Percentiles rank a stretch among this genome's conserved stretches.
Conservation (phyloP, 352 stramenopile species). For the Phytophthora podocarpi region DNA sequence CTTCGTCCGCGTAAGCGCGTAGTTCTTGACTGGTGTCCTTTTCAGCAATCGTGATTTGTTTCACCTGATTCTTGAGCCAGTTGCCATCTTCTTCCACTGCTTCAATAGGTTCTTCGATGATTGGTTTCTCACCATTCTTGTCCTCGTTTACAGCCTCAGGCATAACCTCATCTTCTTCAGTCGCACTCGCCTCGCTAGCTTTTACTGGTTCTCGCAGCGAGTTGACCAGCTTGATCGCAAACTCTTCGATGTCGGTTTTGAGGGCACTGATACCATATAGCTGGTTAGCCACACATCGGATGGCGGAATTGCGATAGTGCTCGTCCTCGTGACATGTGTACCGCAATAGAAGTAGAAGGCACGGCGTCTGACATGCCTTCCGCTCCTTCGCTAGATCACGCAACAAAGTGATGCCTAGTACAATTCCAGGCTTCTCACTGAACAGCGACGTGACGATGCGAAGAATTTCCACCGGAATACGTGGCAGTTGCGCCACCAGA, state of each 20-base stretch:
- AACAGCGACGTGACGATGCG: conserved; percentile 54
- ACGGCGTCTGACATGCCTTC: conserved; percentile 51
- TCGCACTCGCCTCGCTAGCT: background rate
- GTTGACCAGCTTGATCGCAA: conserved; percentile 62
- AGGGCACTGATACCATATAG: conserved; percentile 62
- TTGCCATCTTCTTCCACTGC: conserved; percentile 2
- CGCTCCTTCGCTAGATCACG: conserved; percentile 76
- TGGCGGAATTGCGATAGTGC: conserved; percentile 67
- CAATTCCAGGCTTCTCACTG: conserved; percentile 56
- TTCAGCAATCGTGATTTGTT: conserved; percentile 31
- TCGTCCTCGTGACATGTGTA: conserved; percentile 75
- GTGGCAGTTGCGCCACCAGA: conserved; percentile 60
- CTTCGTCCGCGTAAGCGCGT: conserved; percentile 41
- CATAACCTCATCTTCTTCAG: conserved; percentile 38
- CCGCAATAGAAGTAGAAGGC: conserved; percentile 68
- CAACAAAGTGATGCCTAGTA: conserved; percentile 75
- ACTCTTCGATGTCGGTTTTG: conserved; percentile 64
- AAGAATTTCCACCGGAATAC: conserved; percentile 66
- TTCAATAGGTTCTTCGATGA: conserved; percentile 6
- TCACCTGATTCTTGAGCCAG: conserved; percentile 38
- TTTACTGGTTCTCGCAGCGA: conserved; percentile 44
- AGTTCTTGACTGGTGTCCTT: conserved; percentile 40
- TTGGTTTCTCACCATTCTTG: conserved; percentile 9
- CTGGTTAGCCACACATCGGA: conserved; percentile 82
- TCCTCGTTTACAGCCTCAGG: conserved; percentile 11